A percentile compares a stretch with the other conserved stretches of the same genome.
These are phyloP conservation scores for Lycium ferocissimum DNA, from an alignment of 257 asterid genomes.

Conservation along the genomic window DNA sequence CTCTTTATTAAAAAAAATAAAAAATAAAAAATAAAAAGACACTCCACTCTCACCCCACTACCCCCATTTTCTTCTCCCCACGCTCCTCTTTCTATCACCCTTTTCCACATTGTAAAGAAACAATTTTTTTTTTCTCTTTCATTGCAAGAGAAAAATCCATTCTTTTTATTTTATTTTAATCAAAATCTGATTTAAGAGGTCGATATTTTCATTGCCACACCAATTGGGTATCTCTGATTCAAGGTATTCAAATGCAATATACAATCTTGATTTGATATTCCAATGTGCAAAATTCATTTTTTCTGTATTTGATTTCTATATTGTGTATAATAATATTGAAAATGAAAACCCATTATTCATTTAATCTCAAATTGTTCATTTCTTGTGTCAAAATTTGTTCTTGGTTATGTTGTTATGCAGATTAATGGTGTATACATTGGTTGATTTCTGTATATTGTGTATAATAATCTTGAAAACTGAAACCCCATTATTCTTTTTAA, in stretches of 20 bases:
- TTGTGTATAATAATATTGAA: background rate
- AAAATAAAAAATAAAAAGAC: slow-evolving; percentile 29
- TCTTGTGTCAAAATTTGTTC: slow-evolving; percentile 3
- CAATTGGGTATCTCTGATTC: slow-evolving; percentile 38
- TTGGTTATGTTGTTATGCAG: slow-evolving; percentile 15
- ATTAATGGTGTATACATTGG: background rate
- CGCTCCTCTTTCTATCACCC: slow-evolving; percentile 31
- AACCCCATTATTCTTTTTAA: slow-evolving; percentile 23
- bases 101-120: slow-evolving; percentile 41
- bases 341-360: slow-evolving; percentile 19
- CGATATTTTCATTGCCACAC: slow-evolving; percentile 32
- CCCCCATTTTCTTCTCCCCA: slow-evolving; percentile 23
- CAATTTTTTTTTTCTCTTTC: slow-evolving; percentile 17
- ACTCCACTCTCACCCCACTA: slow-evolving; percentile 23
- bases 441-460: too few relatives aligned
- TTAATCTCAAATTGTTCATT: slow-evolving; percentile 13
- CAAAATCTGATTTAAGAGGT: slow-evolving; percentile 36
- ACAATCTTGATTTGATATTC: slow-evolving; percentile 19
- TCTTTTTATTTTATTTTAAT: background rate
- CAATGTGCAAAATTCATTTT: background rate
- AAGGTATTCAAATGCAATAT: slow-evolving; percentile 37
- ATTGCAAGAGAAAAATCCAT: slow-evolving; percentile 18
- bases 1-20: background rate
- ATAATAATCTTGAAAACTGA: too few relatives aligned
- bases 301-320: background rate